Conservation (phyloP, 176 grass and related monocot genomes). For the Thinopyrum elongatum region DNA sequence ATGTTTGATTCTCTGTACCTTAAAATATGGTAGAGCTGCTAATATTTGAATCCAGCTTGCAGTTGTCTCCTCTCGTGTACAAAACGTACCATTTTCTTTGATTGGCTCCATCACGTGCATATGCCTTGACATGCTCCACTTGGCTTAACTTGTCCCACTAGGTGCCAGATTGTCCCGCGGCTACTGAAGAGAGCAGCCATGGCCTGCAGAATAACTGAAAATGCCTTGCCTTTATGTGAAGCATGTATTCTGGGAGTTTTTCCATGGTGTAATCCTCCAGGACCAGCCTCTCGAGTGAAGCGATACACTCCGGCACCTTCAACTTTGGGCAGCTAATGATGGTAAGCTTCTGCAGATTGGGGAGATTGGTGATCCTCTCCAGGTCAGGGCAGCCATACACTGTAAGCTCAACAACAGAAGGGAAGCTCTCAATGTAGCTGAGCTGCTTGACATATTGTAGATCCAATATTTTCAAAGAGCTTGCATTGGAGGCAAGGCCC, state of each 20-base stretch:
- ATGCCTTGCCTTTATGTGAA: neutral
- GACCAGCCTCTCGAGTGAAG: neutral
- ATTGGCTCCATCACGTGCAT: neutral
- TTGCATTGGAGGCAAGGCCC: neutral
- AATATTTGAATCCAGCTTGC: neutral
- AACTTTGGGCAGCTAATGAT: rapidly evolving
- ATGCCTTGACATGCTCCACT: neutral
- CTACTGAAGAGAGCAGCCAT: neutral
- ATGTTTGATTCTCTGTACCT: neutral
- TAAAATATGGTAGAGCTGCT: neutral
- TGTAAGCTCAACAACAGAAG: neutral
- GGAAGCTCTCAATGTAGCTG: neutral
- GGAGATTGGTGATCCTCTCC: neutral
- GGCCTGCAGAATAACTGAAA: neutral
- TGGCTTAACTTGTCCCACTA: neutral
- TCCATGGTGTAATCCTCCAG: neutral
- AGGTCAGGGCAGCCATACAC: neutral
- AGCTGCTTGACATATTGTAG: neutral
- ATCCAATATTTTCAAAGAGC: neutral
- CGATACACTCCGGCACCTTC: neutral
- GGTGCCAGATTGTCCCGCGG: neutral
- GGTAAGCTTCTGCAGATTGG: neutral
- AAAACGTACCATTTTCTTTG: neutral
- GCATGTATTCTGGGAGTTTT: neutral
- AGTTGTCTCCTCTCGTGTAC: neutral